Evolutionary conservation across 2,329 filamentous ascomycete species (phyloP).

Genomic region (Ascochyta koolunga): DNA sequence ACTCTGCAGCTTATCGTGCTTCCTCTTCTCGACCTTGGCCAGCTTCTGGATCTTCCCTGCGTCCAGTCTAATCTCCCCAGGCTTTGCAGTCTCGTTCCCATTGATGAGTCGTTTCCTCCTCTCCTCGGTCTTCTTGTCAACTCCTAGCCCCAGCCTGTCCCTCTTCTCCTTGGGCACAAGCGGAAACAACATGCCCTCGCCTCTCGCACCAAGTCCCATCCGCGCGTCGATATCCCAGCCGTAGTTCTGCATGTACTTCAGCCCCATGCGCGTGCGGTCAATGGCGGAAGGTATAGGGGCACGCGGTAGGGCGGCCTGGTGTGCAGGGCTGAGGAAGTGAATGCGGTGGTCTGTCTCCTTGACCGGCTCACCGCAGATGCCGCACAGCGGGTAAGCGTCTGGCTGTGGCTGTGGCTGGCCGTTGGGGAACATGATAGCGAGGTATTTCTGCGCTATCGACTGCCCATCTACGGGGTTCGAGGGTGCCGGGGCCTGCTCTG

Average conservation of each 20-base stretch:
- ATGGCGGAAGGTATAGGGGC: conserved; percentile 75
- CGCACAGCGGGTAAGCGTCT: conserved; percentile 33
- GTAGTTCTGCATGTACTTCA: conserved; percentile 68
- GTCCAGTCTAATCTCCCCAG: conserved; percentile 58
- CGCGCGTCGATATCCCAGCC: conserved; percentile 79
- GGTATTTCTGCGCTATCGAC: conserved; percentile 66
- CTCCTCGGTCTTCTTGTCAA: conserved; percentile 50
- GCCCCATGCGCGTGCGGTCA: conserved; percentile 72
- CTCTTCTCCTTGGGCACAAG: conserved; percentile 75
- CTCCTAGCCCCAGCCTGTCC: conserved; percentile 76
- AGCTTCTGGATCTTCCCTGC: conserved; percentile 72
- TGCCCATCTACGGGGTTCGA: conserved; percentile 52
- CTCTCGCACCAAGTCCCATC: conserved; percentile 71
- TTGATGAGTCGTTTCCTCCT: conserved; percentile 39
- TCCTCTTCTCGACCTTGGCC: conserved; percentile 67
- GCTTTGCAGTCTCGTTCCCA: conserved; percentile 39
- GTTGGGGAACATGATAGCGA: conserved; percentile 68
- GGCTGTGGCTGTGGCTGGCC: conserved; percentile 29
- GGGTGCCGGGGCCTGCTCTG: conserved; percentile 23
- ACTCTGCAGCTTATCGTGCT: conserved; percentile 67
- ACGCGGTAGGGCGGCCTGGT: conserved; percentile 72
- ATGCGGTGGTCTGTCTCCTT: conserved; percentile 45
- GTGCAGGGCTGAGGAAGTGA: conserved; percentile 66
- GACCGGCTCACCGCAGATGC: conserved; percentile 47
- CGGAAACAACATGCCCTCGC: conserved; percentile 75